phyloP scores from a whole-genome alignment of 1,284 basidiomycete genomes.

The Cryptococcus sp. region DNA sequence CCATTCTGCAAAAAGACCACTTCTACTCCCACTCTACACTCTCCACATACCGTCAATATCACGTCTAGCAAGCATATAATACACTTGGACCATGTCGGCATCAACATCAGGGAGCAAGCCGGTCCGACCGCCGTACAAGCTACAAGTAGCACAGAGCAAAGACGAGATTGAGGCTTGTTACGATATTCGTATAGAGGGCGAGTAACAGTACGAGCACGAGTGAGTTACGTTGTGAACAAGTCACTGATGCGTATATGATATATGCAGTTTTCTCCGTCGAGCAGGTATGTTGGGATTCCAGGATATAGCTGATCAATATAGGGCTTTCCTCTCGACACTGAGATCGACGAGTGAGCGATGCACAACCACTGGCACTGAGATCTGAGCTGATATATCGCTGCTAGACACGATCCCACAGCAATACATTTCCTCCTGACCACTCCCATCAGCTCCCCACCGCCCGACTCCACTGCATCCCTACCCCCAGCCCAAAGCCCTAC shows the following conservation, averaged over 20 bases:
- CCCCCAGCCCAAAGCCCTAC: constrained; percentile 5
- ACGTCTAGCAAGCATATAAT: no score
- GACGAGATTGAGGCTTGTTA: constrained; percentile 47
- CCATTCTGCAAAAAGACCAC: no score
- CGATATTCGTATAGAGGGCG: constrained; percentile 49
- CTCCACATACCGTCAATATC: no score
- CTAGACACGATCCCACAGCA: constrained; percentile 34
- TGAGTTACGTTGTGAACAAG: neutral
- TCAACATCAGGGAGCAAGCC: neutral
- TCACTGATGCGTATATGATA: neutral
- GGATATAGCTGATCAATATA: constrained; percentile 14
- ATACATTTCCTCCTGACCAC: constrained; percentile 35
- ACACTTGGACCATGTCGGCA: neutral
- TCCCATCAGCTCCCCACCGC: constrained; percentile 21
- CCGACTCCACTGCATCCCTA: constrained; percentile 21
- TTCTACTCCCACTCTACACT: no score
- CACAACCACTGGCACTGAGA: neutral
- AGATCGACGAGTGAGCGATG: constrained; percentile 44
- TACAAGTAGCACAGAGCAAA: constrained; percentile 36
- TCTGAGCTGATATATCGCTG: neutral
- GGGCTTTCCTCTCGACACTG: constrained; percentile 43
- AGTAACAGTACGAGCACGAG: constrained; percentile 12
- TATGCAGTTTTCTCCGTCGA: constrained; percentile 48
- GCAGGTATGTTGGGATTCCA: constrained; percentile 35
- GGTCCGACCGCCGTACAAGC: constrained; percentile 20